Evolutionary conservation across 257 asterid species (phyloP), one percentile per base, ranked within the genome.

Genomic region (Plantago ovata): DNA sequence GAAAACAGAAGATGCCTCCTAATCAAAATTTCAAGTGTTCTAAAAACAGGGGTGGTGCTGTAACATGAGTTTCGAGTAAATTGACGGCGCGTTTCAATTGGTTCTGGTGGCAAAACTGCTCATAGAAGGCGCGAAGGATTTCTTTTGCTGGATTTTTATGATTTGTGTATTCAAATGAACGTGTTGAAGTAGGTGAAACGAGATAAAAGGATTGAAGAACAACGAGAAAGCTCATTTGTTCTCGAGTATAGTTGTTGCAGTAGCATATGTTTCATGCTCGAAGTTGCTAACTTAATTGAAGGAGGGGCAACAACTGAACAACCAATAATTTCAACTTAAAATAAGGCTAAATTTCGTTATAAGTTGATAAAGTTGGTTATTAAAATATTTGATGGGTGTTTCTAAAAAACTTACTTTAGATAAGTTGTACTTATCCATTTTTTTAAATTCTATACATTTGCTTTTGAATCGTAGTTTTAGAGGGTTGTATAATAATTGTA

Each of bases 81-180:
- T 64, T 69, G 22, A 86, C 44, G 19, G 68, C 90, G 32, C 79
- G 88, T 53, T 76, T 70, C 70, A 87, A 77, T 4, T 76, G 89
- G 61, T 69, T 80, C 68, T 77, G 82, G 7, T 68, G 82, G 70
- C 86, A 86, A 43, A 86, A 73, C 9, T 41, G 63, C n/a, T n/a
- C n/a, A 14, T 71, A 60, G 49, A 79, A 36, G 40, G 84, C 71
- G 58, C 75, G 77, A 7, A 32, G 61, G 64, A 68, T 68, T 19
- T 48, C 33, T 65, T 61, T 7, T 33, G 66, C 13, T 47, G 61
- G 24, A 67, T 24, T 44, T 60, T 51, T n/a, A 46, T 53, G 38
- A 10, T 52, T 46, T 67, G 28, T 32, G 64, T 45, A 44, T 54
- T 28, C 69, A 55, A 6, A 20, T 18, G 53, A 22, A 38, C 49